Evolutionary conservation across 176 grass and related monocot species (phyloP).

Genomic region (Rhynchospora tenuis): DNA sequence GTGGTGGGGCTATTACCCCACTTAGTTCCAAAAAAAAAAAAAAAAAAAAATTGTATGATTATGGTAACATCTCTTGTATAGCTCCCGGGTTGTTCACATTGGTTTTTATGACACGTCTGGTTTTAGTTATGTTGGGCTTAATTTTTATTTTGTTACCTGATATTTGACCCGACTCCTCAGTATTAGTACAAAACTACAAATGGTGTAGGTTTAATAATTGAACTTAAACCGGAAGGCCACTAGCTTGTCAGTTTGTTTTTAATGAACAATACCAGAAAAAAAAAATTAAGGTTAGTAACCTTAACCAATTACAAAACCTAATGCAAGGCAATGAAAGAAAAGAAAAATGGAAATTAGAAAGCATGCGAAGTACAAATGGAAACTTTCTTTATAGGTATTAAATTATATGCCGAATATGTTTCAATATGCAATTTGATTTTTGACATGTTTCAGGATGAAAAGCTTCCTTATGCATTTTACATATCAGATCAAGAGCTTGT

Average conservation of each 20-base stretch:
- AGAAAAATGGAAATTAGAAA: background rate
- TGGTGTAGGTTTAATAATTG: background rate
- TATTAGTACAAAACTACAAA: background rate
- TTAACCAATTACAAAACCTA: background rate
- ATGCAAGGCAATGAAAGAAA: background rate
- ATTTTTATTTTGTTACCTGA: background rate
- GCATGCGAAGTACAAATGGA: background rate
- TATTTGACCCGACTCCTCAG: background rate
- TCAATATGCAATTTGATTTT: background rate
- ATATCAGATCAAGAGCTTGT: conserved; percentile 80
- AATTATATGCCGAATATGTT: background rate
- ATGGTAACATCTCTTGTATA: too few relatives aligned
- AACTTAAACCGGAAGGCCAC: background rate
- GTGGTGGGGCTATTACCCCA: too few relatives aligned
- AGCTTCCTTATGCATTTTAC: conserved; percentile 85
- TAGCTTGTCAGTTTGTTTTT: background rate
- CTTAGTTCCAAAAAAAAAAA: too few relatives aligned
- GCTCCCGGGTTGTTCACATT: background rate
- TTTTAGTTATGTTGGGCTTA: background rate
- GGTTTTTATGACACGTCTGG: background rate
- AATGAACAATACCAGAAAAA: background rate
- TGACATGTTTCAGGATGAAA: conserved; percentile 56
- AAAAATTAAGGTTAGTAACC: background rate
- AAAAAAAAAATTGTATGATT: too few relatives aligned
- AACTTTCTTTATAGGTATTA: background rate